Evolutionary conservation across 495 filamentous ascomycete species (phyloP).

Genomic region (Terfezia boudieri): DNA sequence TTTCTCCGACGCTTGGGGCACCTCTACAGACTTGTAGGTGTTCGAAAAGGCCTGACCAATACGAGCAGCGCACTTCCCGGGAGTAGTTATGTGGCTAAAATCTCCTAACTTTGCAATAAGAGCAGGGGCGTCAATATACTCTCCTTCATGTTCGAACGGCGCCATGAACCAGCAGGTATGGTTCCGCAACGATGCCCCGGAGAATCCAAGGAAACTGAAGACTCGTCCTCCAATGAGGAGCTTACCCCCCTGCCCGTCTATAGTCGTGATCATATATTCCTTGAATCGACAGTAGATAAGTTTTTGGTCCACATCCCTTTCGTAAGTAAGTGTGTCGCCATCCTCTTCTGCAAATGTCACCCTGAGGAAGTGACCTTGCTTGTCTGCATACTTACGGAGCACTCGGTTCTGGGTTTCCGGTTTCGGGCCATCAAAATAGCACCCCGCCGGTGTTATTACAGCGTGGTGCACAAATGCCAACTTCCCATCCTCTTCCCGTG

Average conservation of each 20-base stretch:
- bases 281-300: constrained; percentile 35
- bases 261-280: constrained; percentile 6
- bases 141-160: constrained; percentile 32
- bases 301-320: constrained; percentile 30
- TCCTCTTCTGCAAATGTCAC: constrained; percentile 55
- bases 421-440: constrained; percentile 46
- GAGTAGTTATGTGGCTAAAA: constrained; percentile 38
- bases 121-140: constrained; percentile 22
- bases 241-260: constrained; percentile 26
- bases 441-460: constrained; percentile 44
- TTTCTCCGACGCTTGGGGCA: constrained; percentile 21
- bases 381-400: constrained; percentile 41
- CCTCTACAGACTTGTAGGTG: constrained; percentile 31
- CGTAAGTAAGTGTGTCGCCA: constrained; percentile 37
- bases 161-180: constrained; percentile 57
- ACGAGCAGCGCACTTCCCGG: constrained; percentile 55
- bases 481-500: constrained; percentile 6
- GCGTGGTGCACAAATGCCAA: constrained; percentile 32
- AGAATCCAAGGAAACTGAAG: constrained; percentile 58
- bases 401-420: constrained; percentile 51
- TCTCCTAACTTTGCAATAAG: constrained; percentile 43
- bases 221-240: constrained; percentile 39
- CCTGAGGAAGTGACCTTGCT: constrained; percentile 44
- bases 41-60: constrained; percentile 73
- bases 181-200: constrained; percentile 48